Evolutionary conservation across 1,284 basidiomycete species (phyloP).

Genomic region (Irpex lacteus): DNA sequence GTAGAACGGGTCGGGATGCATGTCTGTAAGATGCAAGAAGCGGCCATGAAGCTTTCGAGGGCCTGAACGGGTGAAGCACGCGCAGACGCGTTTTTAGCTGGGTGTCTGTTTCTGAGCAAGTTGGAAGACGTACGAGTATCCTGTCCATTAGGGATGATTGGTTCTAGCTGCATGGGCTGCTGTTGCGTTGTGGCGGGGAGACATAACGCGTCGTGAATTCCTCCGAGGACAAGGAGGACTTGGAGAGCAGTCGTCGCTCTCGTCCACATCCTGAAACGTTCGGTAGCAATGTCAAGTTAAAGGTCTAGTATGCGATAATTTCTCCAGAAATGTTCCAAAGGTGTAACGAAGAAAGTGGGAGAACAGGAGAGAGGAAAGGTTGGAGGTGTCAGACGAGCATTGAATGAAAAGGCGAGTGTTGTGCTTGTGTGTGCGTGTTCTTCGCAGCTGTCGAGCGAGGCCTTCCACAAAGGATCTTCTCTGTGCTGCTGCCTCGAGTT

Average conservation of each 20-base stretch:
- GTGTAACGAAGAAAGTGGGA: neutral
- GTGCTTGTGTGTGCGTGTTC: too few species aligned
- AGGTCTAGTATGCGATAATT: neutral
- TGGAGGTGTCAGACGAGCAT: slow-evolving; percentile 13
- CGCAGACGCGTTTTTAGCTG: too few species aligned
- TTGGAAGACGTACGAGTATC: neutral
- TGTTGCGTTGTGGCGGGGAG: neutral
- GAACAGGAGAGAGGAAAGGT: neutral
- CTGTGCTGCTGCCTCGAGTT: neutral
- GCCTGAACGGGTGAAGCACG: slow-evolving; percentile 8
- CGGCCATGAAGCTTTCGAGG: slow-evolving; percentile 60
- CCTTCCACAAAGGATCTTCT: neutral
- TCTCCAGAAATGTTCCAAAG: neutral
- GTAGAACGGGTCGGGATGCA: slow-evolving; percentile 77
- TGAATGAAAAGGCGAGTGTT: slow-evolving; percentile 2
- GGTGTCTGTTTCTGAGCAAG: too few species aligned
- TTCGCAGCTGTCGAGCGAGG: too few species aligned
- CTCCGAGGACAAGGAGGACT: slow-evolving; percentile 8
- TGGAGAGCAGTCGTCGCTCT: neutral
- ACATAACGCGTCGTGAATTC: slow-evolving; percentile 9
- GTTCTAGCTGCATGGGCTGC: neutral
- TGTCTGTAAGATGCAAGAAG: slow-evolving; percentile 78
- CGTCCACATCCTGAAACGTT: neutral
- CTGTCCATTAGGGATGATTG: neutral
- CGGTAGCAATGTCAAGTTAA: neutral